Evolutionary conservation across 306 rosid species (phyloP).

Genomic region (Amphicarpaea edgeworthii): DNA sequence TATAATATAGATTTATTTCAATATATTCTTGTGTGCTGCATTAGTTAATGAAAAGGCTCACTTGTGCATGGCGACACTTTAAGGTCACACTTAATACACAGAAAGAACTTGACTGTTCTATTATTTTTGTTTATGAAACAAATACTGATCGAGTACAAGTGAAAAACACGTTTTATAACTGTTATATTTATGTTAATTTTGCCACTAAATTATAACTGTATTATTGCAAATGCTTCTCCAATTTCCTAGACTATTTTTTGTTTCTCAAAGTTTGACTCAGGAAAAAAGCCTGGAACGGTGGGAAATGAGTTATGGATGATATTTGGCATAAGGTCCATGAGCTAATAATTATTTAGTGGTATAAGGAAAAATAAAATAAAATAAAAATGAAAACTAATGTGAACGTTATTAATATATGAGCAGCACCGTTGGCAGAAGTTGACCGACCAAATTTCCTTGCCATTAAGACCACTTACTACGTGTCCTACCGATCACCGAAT

Average conservation of each 20-base stretch:
- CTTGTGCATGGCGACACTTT: background rate
- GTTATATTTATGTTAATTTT: background rate
- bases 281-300: background rate
- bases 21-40: background rate
- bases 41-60: background rate
- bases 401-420: conserved; percentile 33
- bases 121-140: background rate
- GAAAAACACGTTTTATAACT: background rate
- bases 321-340: background rate
- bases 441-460: conserved; percentile 43
- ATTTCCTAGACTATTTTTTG: background rate
- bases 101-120: background rate
- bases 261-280: conserved; percentile 5
- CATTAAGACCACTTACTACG: conserved; percentile 28
- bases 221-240: conserved; percentile 2
- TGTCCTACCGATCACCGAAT: conserved; percentile 44
- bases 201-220: no score
- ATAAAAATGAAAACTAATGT: conserved; percentile 45
- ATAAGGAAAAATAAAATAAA: background rate
- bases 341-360: background rate
- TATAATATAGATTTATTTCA: background rate
- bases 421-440: conserved; percentile 37
- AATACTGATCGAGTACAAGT: conserved; percentile 18
- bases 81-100: background rate
- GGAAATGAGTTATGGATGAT: background rate